Base-by-base conservation (phyloP, 306 rosid species). In the Dalbergia oliveri region DNA sequence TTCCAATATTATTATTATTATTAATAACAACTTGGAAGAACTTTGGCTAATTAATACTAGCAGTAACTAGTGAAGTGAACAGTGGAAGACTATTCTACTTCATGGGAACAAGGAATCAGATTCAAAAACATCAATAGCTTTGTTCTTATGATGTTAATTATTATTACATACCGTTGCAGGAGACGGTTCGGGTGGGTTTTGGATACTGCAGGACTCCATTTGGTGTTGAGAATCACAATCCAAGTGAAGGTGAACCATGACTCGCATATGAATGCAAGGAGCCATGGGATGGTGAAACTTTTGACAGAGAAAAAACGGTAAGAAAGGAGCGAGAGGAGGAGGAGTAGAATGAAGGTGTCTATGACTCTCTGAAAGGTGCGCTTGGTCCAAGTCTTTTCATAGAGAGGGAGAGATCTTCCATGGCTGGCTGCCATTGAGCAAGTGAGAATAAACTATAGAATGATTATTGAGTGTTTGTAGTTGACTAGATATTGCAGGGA, bases 201-300 rank as follows among this genome's bases (percentile, higher is more conserved):
- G 84, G 60, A 78, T 0, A 63, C 15, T 3, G 83, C 82, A 19
- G 91, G 94, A 13, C 67, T 88, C 93, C 93, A 93, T 70, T 66
- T 81, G 81, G 11, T 0, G 84, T 8, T 65, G 85, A 91, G 62
- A 63, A 47, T 19, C 2, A 88, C 86, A 66, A 87, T 4, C 91
- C 88, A 86, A 4, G 72, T 53, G 82, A 81, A 73, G 39, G 91
- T 49, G 85, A 93, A 93, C 87, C 86, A 89, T 3, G 83, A 84
- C 77, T 91, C 97, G 44, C 88, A 93, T 7, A 83, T 18, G 73
- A 93, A 87, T 45, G 97, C 97, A 13, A 84, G 84, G 35, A 89
- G 69, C 83, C 85, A 85, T 53, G 91, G 79, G 66, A 73, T 43
- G 43, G 85, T 87, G 68, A 83, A 84, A 73, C 4, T 74, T n/a